These are phyloP conservation scores for Echinochloa phyllopogon DNA, from an alignment of 176 grass and related monocot species.

Conservation along the genomic window DNA sequence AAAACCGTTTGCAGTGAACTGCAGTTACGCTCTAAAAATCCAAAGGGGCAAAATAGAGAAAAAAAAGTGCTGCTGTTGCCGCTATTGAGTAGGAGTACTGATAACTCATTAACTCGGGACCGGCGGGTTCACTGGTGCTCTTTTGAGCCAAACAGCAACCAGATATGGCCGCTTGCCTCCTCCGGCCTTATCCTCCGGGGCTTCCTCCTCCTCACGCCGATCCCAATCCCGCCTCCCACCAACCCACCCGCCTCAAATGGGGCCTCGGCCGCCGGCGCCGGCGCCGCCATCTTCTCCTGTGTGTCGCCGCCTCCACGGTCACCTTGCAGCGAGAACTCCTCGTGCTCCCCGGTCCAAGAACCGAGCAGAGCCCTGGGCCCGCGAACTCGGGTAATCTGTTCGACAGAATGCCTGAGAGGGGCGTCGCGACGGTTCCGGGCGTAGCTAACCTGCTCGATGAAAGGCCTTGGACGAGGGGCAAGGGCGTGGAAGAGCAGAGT, in stretches of 20 bases:
- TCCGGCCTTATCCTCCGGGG: slow-evolving; percentile 55
- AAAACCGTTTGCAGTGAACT: too few species aligned
- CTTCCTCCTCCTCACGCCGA: not conserved
- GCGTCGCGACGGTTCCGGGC: not conserved
- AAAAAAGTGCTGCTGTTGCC: not conserved
- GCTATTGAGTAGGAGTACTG: not conserved
- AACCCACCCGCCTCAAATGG: slow-evolving; percentile 36
- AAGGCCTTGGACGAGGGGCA: not conserved
- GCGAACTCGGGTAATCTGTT: slow-evolving; percentile 25
- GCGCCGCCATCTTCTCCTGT: slow-evolving; percentile 19
- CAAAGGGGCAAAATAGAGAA: not conserved
- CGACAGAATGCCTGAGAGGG: slow-evolving; percentile 39
- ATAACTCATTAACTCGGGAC: not conserved
- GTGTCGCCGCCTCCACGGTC: slow-evolving; percentile 7
- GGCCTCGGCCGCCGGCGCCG: not conserved
- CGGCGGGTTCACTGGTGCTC: not conserved
- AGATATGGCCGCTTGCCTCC: slow-evolving; percentile 44
- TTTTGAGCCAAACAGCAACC: slow-evolving; percentile 4
- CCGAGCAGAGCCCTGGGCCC: not conserved
- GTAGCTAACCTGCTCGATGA: slow-evolving; percentile 20
- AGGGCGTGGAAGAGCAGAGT: not conserved
- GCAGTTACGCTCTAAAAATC: not conserved
- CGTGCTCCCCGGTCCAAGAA: slow-evolving; percentile 1
- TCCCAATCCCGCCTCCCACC: slow-evolving; percentile 21
- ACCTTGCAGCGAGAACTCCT: slow-evolving; percentile 31